Evolutionary conservation across 192 early-diverging fungal genomes (phyloP).

Genomic region (Thamnidium elegans): DNA sequence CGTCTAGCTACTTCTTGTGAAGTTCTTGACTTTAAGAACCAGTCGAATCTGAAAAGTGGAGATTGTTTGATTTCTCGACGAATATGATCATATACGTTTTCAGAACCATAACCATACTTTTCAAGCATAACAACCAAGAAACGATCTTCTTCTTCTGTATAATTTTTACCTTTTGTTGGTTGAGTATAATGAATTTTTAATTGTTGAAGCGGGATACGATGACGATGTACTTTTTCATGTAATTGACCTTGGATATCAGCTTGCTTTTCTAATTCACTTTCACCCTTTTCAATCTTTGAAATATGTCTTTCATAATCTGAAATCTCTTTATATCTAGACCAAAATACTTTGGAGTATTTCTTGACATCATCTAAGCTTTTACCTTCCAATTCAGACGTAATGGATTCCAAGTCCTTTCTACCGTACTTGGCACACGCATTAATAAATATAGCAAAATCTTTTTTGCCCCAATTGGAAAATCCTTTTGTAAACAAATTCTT

Average conservation of each 20-base stretch:
- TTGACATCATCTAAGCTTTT: conserved; percentile 87
- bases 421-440: conserved; percentile 86
- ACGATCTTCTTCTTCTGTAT: conserved; percentile 96
- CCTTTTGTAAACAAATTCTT: conserved; percentile 64
- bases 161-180: conserved; percentile 82
- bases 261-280: conserved; percentile 72
- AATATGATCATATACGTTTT: conserved; percentile 93
- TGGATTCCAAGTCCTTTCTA: conserved; percentile 63
- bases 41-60: conserved; percentile 92
- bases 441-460: conserved; percentile 85
- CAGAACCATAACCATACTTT: conserved; percentile 83
- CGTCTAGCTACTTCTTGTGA: conserved; percentile 78
- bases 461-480: conserved; percentile 88
- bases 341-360: conserved; percentile 84
- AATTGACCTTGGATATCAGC: conserved; percentile 83
- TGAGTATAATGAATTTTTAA: conserved; percentile 86
- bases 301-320: conserved; percentile 84
- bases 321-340: conserved; percentile 85
- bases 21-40: conserved; percentile 96
- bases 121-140: conserved; percentile 90
- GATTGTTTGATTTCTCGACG: conserved; percentile 79
- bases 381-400: conserved; percentile 88
- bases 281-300: conserved; percentile 86
- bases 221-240: conserved; percentile 68
- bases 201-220: conserved; percentile 83